Evolutionary conservation across 1,139 yeast genomes (phyloP), one percentile per base, ranked within the genome.

Genomic region (Sugiyamaella novakii): DNA sequence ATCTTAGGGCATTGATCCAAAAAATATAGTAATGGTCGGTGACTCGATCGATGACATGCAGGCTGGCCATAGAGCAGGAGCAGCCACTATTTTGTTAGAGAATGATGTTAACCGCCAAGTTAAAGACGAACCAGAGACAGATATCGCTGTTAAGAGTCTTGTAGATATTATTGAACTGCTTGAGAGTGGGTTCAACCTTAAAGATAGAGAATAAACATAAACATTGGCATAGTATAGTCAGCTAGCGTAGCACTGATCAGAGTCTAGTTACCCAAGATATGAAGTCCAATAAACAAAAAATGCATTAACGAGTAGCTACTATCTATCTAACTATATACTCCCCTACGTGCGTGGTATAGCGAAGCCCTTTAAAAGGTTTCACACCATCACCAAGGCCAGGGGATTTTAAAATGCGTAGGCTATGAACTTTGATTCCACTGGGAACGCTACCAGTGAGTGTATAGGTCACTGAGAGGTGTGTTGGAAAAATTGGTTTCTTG

Each of bases 331-430:
- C 71, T 18, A 80, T 68, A 60, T 71, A 81, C 51, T 83, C 81
- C 0, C 85, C 88, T 0, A 87, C 75, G 47, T 70, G 70, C 3
- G 96, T 82, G 10, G 79, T 70, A 63, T 91, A 91, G 62, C 91
- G 86, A 22, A 91, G 97, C 1, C 98, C 98, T 65, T 91, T 92
- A 72, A 83, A 92, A 0, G 96, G 95, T 60, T 83, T 84, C 15
- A 81, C 83, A 2, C 77, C 73, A 3, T 80, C 83, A 12, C 80
- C 79, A 57, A 80, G 59, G 0, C 92, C 91, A 55, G 76, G 74
- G 4, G 81, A 72, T 53, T 78, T 75, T 14, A 74, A 62, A 8
- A 91, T 78, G 59, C 82, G 79, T 49, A 91, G 69, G 21, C 83
- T 75, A 18, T 80, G 83, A 1, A 91, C 87, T 54, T 79, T 79